phyloP scores from a whole-genome alignment of 2,329 filamentous ascomycete species.

The Hortaea werneckii region DNA sequence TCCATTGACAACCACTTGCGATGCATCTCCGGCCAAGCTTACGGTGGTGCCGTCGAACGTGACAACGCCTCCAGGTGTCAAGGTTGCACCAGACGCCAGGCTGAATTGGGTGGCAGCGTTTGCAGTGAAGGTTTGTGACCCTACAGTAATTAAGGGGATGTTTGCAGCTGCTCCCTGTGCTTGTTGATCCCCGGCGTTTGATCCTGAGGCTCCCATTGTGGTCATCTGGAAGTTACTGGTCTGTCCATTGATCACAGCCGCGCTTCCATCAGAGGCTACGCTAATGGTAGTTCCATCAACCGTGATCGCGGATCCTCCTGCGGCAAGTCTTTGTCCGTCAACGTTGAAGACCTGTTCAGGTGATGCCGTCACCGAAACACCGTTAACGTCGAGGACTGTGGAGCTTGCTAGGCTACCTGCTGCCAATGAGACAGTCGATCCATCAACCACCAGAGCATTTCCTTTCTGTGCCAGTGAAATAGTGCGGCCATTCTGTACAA shows the following conservation, averaged over 20 bases:
- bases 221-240: slow-evolving; percentile 1
- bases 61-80: slow-evolving; percentile 29
- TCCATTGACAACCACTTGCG: slow-evolving; percentile 31
- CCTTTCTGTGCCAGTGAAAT: slow-evolving; percentile 9
- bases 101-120: slow-evolving; percentile 39
- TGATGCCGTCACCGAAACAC: slow-evolving; percentile 11
- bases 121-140: slow-evolving; percentile 29
- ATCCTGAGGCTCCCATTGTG: slow-evolving; percentile 2
- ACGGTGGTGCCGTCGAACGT: slow-evolving; percentile 30
- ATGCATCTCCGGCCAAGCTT: slow-evolving; percentile 30
- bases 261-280: slow-evolving; percentile 23
- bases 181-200: not conserved
- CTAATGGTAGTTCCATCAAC: slow-evolving; percentile 26
- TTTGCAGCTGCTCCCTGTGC: slow-evolving; percentile 10
- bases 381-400: slow-evolving; percentile 14
- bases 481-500: slow-evolving; percentile 13
- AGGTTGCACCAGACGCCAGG: slow-evolving; percentile 27
- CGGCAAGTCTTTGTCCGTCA: slow-evolving; percentile 25
- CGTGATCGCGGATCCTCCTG: slow-evolving; percentile 26
- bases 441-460: slow-evolving; percentile 13
- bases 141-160: slow-evolving; percentile 30
- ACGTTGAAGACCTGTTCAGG: slow-evolving; percentile 13
- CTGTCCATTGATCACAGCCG: slow-evolving; percentile 18
- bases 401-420: slow-evolving; percentile 3
- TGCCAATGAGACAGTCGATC: slow-evolving; percentile 5